A percentile compares a stretch with the other conserved stretches of the same genome.
phyloP scores from a whole-genome alignment of 352 stramenopile genomes.

The Phytophthora citricola region DNA sequence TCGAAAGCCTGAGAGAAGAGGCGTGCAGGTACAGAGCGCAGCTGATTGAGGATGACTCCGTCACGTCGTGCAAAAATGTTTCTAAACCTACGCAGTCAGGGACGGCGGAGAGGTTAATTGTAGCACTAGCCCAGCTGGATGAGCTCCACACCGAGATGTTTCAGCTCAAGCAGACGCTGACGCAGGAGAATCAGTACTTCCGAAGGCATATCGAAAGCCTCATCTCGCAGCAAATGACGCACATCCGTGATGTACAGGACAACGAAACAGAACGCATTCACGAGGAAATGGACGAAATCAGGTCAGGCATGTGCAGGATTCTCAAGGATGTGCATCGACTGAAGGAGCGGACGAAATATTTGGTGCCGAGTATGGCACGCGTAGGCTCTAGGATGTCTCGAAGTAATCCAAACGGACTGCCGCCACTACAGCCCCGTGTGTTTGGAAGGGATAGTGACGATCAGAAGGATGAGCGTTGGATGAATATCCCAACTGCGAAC shows the following conservation, averaged over 20 bases:
- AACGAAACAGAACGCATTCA: constrained; percentile 60
- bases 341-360: constrained; percentile 76
- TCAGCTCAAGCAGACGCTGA: constrained; percentile 54
- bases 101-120: constrained; percentile 47
- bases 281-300: constrained; percentile 70
- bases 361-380: constrained; percentile 54
- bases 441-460: constrained; percentile 22
- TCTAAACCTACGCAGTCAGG: constrained; percentile 15
- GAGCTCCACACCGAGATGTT: constrained; percentile 59
- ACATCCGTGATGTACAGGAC: constrained; percentile 55
- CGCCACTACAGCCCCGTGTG: constrained; percentile 1
- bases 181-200: constrained; percentile 57
- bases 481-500: constrained; percentile 11
- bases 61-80: constrained; percentile 3
- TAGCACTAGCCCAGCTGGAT: constrained; percentile 51
- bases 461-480: constrained; percentile 20
- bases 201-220: constrained; percentile 60
- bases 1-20: constrained; percentile 36
- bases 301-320: constrained; percentile 68
- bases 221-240: constrained; percentile 53
- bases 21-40: constrained; percentile 26
- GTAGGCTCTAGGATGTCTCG: constrained; percentile 25
- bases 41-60: constrained; percentile 12
- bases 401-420: constrained; percentile 23
- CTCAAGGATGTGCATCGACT: constrained; percentile 72